Base-by-base conservation (phyloP, 1,284 basidiomycete species). In the Cutaneotrichosporon arboriforme region DNA sequence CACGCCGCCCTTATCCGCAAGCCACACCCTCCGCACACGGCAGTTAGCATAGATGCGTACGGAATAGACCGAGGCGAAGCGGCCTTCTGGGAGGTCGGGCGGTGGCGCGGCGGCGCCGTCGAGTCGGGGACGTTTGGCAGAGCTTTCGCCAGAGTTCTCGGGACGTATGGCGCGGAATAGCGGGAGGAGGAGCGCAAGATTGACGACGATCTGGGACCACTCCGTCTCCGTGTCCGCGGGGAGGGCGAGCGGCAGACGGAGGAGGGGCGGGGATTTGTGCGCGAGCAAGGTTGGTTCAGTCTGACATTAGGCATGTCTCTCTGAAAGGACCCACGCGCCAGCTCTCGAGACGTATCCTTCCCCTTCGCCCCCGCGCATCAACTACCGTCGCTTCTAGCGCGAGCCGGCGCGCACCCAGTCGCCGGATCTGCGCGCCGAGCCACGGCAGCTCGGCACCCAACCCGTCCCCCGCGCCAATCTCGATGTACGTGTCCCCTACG, bases 21-120 rank as follows among this genome's bases (percentile, higher is more conserved):
- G 83, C 87, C 88, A 91, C 47, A 92, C 81, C 59, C 88, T 77
- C 57, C 86, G 77, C 55, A 91, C 70, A 23, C 88, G 80, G 73
- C 88, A 90, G 41, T 83, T 88, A 18, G 88, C 87, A 67, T 90
- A 87, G 33, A 91, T 80, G 66, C 84, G 84, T 56, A 90, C 77
- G 65, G 84, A 87, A 15, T 81, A 79, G 23, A 86, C 77, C 69
- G 84, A 81, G 0, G 81, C 82, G 65, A 84, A 86, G 43, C 72
- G 70, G 20, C 82, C 83, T 50, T 73, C 77, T 17, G 86, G 87
- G 39, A 84, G 44, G 40, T 68, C 43, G 2, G 38, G 4, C 23
- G 26, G 26, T 31, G 26, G 10, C n/a, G 26, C 26, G 26, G 26
- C 7, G 26, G 5, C 7, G 26, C 8, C 18, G 8, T 26, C 40